Evolutionary conservation across 768 basidiomycete species (phyloP), one percentile per base, ranked within the genome.

Genomic region (Boletus sp.): DNA sequence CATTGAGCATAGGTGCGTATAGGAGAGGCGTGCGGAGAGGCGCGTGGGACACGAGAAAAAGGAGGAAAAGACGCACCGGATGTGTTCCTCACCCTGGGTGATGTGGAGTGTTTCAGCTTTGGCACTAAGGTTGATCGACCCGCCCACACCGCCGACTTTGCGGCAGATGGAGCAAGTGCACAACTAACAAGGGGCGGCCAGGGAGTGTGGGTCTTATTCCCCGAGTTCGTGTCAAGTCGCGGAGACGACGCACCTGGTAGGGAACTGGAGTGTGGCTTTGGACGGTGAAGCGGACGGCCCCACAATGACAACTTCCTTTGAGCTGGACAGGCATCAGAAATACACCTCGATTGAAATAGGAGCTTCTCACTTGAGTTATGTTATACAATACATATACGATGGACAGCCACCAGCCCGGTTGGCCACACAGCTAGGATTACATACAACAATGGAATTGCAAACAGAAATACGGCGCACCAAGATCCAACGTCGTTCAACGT

Each of bases 131-230:
- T 87, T 87, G 64, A 87, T 77, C 2, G 83, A 81, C 0, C 85
- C 85, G 13, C 84, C 83, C 0, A 71, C 71, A 14, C 85, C 85
- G 37, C 84, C 84, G 10, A 85, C 83, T 66, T 87, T 87, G 53
- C 85, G 80, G 62, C 85, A 87, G 56, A 87, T 85, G 33, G 83
- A 85, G 64, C 85, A 87, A 6, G 81, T 49, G 60, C 85, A 87
- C 32, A 87, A 64, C 81, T 84, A 55, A 13, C 1, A 8, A 14
- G 27, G 25, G 19, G 6, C 13, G n/a, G n/a, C n/a, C n/a, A n/a
- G n/a, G n/a, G n/a, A n/a, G n/a, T n/a, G 15, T 45, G 25, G 23
- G 30, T n/a, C 6, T 2, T 42, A 9, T 15, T 35, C 23, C 6
- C 30, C 19, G 25, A 25, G 29, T 29, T 19, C 5, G 3, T 9